Evolutionary conservation across 2,329 filamentous ascomycete species (phyloP).

Genomic region (Colletotrichum lupini): DNA sequence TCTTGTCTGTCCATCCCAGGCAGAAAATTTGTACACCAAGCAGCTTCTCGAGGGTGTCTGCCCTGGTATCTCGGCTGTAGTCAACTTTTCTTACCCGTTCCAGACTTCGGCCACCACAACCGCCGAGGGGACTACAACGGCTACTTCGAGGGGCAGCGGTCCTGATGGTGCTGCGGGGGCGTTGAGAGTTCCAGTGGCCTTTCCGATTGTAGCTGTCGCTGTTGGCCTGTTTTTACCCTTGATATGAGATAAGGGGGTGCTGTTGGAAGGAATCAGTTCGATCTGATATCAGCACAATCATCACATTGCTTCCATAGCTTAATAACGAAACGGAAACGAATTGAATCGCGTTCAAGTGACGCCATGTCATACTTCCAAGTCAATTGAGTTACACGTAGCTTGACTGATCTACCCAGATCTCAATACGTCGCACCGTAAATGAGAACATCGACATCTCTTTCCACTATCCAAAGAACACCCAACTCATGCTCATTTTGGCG

Average conservation of each 20-base stretch:
- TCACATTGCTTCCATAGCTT: too few species aligned
- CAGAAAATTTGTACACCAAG: slow-evolving; percentile 2
- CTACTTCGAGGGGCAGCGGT: not conserved
- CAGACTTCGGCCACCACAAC: not conserved
- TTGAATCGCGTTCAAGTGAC: too few species aligned
- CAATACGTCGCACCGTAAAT: too few species aligned
- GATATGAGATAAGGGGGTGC: not conserved
- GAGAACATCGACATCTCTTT: too few species aligned
- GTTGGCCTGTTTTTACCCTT: not conserved
- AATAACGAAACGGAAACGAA: too few species aligned
- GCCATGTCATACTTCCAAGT: too few species aligned
- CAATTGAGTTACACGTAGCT: too few species aligned
- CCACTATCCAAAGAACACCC: too few species aligned
- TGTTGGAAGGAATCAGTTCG: too few species aligned
- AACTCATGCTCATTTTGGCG: too few species aligned
- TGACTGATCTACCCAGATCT: too few species aligned
- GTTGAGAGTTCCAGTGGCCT: not conserved
- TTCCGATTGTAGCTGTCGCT: not conserved
- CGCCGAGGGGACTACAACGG: not conserved
- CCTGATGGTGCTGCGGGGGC: slow-evolving; percentile 5
- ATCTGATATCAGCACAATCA: too few species aligned
- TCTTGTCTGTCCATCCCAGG: slow-evolving; percentile 1
- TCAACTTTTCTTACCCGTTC: not conserved
- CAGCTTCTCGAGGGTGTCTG: slow-evolving; percentile 23
- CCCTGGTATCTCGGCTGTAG: not conserved